Evolutionary conservation across 345 rosid species (phyloP), one percentile per base, ranked within the genome.

Genomic region (Barbarea vulgaris): DNA sequence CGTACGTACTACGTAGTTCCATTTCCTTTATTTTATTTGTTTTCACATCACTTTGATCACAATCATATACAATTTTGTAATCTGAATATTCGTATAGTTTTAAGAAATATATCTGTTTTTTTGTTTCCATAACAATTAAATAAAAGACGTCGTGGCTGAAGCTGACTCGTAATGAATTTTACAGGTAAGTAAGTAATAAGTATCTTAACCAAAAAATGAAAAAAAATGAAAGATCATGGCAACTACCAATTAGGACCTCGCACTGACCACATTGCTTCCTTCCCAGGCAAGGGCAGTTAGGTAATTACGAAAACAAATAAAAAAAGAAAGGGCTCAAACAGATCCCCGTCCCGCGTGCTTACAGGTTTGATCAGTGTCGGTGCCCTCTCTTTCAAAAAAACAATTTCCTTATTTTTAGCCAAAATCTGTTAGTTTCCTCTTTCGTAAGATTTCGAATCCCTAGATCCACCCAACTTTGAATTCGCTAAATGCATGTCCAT

Each of bases 291-390:
- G 75, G 75, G 21, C 0, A 53, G 1, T 53, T 44, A n/a, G 42
- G 68, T 75, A 48, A 58, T 6, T 48, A 34, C 4, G 0, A 27
- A 30, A 30, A 7, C 9, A 15, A 11, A 18, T 17, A 4, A 24
- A 31, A 19, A 24, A 33, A 6, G 10, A 7, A 31, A 31, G 34
- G 1, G 4, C 1, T 5, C 21, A 30, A 59, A 50, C 64, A 4
- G 76, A 70, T 70, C 61, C 39, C 42, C 60, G 69, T 77, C 81
- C 81, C 81, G 81, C 81, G 73, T 77, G 62, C 67, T 70, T 76
- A 52, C 68, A 47, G 19, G 36, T 41, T 59, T 77, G 77, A 77
- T 58, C 73, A 58, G 41, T 65, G 77, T 71, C 68, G 72, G 77
- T 66, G 72, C 10, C 46, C 55, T 50, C 17, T 13, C n/a, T n/a